Evolutionary conservation across 345 rosid genomes (phyloP).

Genomic region (Melastoma malabathricum): DNA sequence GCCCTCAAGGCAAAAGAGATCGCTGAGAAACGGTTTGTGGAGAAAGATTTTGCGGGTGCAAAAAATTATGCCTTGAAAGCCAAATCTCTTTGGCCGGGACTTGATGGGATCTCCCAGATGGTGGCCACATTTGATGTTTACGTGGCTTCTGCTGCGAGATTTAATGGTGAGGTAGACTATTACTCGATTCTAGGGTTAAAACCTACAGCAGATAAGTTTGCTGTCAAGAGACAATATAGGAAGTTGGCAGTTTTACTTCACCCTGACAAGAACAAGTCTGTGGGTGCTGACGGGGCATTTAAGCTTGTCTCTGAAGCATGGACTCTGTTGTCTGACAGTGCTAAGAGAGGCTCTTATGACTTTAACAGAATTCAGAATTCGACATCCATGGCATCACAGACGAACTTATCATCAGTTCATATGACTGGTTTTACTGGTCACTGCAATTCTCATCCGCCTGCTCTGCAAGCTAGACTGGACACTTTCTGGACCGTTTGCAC

Average conservation of each 20-base stretch:
- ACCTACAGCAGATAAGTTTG: constrained; percentile 72
- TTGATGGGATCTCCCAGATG: constrained; percentile 91
- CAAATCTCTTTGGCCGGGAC: constrained; percentile 53
- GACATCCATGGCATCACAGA: constrained; percentile 23
- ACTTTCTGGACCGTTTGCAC: constrained; percentile 99
- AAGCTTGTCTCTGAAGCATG: constrained; percentile 92
- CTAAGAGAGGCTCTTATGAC: constrained; percentile 57
- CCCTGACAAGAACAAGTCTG: constrained; percentile 83
- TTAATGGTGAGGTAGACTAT: constrained; percentile 60
- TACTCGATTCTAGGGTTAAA: constrained; percentile 81
- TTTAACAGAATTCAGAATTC: constrained; percentile 26
- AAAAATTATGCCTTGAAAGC: constrained; percentile 77
- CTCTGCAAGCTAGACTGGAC: constrained; percentile 48
- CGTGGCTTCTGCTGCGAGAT: constrained; percentile 54
- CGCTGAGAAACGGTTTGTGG: constrained; percentile 74
- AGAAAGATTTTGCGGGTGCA: constrained; percentile 68
- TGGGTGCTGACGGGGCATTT: constrained; percentile 97
- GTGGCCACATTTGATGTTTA: constrained; percentile 81
- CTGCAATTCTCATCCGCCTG: constrained; percentile 33
- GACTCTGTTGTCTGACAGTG: constrained; percentile 58
- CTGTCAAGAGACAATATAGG: constrained; percentile 82
- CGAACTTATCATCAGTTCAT: constrained; percentile 32
- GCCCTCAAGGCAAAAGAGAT: constrained; percentile 74
- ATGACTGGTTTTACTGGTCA: constrained; percentile 31
- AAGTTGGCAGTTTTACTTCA: constrained; percentile 92